These are phyloP conservation scores for Endocladia muricata DNA, from an alignment of 31 red algal species.

Conservation along the genomic window DNA sequence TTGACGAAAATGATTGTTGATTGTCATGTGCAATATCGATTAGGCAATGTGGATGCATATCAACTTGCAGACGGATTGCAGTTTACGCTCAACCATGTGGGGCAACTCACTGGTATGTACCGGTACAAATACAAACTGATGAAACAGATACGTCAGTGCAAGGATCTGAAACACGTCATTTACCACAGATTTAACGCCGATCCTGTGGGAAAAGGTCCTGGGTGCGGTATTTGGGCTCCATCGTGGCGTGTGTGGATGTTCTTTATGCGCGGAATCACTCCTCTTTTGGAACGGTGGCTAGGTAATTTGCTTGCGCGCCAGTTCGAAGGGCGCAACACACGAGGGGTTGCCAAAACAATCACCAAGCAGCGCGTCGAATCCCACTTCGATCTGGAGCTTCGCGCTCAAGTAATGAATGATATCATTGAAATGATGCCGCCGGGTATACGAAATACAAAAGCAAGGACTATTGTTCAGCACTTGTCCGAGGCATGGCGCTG, in stretches of 20 bases:
- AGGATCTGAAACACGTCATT: slow-evolving; percentile 96
- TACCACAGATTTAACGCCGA: slow-evolving; percentile 92
- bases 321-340: slow-evolving; percentile 88
- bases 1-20: slow-evolving; percentile 94
- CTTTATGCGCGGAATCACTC: slow-evolving; percentile 90
- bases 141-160: slow-evolving; percentile 94
- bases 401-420: slow-evolving; percentile 83
- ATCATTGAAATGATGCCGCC: slow-evolving; percentile 95
- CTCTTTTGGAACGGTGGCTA: slow-evolving; percentile 94
- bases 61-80: slow-evolving; percentile 96
- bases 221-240: slow-evolving; percentile 89
- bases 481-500: slow-evolving; percentile 96
- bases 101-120: slow-evolving; percentile 97
- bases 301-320: slow-evolving; percentile 88
- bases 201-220: slow-evolving; percentile 91
- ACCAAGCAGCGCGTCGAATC: slow-evolving; percentile 95
- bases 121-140: slow-evolving; percentile 99
- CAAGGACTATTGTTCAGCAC: slow-evolving; percentile 81
- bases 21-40: slow-evolving; percentile 88
- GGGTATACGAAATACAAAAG: slow-evolving; percentile 73
- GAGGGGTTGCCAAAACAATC: slow-evolving; percentile 87
- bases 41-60: slow-evolving; percentile 89
- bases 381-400: slow-evolving; percentile 89
- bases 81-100: slow-evolving; percentile 91
- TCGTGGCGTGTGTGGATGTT: slow-evolving; percentile 95